Conservation (phyloP, 2,329 filamentous ascomycete genomes). For the Xylariaceae sp. region DNA sequence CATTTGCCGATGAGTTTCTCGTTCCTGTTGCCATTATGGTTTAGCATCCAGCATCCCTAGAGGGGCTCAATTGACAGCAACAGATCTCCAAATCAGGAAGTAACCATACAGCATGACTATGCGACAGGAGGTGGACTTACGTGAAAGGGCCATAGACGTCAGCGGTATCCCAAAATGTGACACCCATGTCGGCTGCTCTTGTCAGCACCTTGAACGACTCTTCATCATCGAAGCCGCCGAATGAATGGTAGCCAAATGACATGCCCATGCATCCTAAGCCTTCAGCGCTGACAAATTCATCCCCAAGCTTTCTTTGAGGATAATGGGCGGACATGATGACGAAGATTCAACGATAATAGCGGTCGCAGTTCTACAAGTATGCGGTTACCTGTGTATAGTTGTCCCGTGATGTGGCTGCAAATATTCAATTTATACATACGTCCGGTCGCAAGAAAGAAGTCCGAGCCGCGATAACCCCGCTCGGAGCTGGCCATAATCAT, state of each 20-base stretch:
- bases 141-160: conserved; percentile 35
- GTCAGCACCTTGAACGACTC: conserved; percentile 25
- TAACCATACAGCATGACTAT: not conserved
- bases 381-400: no score
- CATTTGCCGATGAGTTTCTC: conserved; percentile 42
- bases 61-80: no score
- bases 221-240: conserved; percentile 25
- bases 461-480: no score
- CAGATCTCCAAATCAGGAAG: not conserved
- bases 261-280: conserved; percentile 47
- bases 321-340: conserved; percentile 26
- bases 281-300: conserved; percentile 38
- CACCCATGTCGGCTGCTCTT: conserved; percentile 21
- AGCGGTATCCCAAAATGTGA: conserved; percentile 30
- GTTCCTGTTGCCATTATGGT: conserved; percentile 17
- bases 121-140: conserved; percentile 9
- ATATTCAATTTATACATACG: no score
- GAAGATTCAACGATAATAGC: not conserved
- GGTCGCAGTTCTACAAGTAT: no score
- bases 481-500: no score
- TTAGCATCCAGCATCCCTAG: not conserved
- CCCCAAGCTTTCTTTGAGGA: conserved; percentile 38
- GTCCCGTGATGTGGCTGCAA: no score
- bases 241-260: conserved; percentile 31
- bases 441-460: no score